Conservation (phyloP, 192 early-diverging fungal species). For the Coemansia sp. region DNA sequence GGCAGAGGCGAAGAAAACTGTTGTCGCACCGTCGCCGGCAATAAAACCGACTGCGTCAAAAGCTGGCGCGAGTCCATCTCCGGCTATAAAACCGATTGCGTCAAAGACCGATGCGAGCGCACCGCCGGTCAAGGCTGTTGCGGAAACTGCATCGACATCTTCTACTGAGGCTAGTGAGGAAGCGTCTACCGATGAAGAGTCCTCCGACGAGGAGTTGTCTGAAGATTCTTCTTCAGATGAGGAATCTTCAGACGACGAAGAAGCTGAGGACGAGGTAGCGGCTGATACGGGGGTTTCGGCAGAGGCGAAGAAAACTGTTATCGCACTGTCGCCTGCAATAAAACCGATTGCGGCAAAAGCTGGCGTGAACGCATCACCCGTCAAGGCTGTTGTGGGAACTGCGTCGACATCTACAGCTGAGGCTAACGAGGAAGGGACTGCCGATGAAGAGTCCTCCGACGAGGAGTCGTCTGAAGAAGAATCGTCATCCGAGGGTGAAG, state of each 20-base stretch:
- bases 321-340: no score
- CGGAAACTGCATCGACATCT: no score
- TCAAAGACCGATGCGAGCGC: no score
- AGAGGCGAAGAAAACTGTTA: background rate
- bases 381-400: no score
- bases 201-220: background rate
- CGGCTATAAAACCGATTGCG: no score
- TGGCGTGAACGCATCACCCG: no score
- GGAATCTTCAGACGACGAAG: background rate
- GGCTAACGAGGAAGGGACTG: background rate
- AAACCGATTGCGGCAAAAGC: no score
- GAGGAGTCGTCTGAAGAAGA: conserved; percentile 8
- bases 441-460: background rate
- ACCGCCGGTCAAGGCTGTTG: no score
- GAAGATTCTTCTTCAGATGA: background rate
- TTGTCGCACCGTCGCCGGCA: background rate
- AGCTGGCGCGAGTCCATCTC: no score
- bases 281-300: background rate
- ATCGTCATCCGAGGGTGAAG: conserved; percentile 8
- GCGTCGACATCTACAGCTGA: background rate
- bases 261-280: background rate
- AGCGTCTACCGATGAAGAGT: background rate
- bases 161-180: background rate
- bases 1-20: background rate
- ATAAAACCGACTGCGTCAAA: no score